Evolutionary conservation across 1,284 basidiomycete genomes (phyloP), one percentile per base, ranked within the genome.

Genomic region (Porodaedalea pini): DNA sequence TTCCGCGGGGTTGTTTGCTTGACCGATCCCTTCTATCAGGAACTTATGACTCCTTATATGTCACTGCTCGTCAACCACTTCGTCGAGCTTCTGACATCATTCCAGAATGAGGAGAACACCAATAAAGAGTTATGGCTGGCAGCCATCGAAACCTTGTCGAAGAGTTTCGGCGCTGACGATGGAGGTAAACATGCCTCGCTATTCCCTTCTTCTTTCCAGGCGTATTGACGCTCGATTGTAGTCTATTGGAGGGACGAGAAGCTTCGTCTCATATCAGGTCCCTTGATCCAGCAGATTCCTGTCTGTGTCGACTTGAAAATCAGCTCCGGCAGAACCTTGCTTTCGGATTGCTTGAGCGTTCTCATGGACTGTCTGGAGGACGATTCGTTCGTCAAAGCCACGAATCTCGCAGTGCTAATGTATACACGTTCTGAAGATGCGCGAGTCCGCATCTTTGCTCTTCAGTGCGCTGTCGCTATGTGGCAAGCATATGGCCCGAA

Each of bases 11-110:
- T 13, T 15, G 25, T 37, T 61, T 2, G 59, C 47, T 64, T 27
- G 57, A 61, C 19, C 25, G 45, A 34, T 21, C 47, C 36, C 15
- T 37, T 17, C 32, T 17, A 23, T 13, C 63, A 94, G 88, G 83
- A 80, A 43, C 75, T 98, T 61, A 91, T 97, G 81, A 90, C 87
- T n/a, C 91, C 93, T 0, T 96, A 96, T 72, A 90, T 92, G 79
- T 78, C 85, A 7, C 85, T 86, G 69, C 71, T 95, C 25, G 68
- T 94, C 36, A 81, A 83, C 60, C 83, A 89, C 19, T 81, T 90
- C 51, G 72, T 83, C 37, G 85, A 89, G 52, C 70, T 86, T 2
- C 75, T 98, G 21, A 75, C 81, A 34, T 70, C 73, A 0, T 88
- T 79, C 63, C 63, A 66, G 61, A 71, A 67, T 6, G 66, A 63